These are phyloP conservation scores for Phyllosticta ampelicida DNA, from an alignment of 2,329 filamentous ascomycete species.

Conservation along the genomic window DNA sequence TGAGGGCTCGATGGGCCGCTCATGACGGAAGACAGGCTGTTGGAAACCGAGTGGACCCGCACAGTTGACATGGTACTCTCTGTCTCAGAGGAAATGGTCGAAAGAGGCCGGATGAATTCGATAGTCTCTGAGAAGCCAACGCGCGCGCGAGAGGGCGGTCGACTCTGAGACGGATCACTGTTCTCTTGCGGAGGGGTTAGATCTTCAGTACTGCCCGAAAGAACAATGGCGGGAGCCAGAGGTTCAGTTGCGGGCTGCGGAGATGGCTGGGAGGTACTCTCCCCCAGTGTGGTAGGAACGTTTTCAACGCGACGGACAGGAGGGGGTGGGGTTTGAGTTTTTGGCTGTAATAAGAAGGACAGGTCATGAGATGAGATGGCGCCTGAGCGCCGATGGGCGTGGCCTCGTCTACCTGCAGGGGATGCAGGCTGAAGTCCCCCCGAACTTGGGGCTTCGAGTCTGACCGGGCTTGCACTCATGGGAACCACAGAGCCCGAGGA, in stretches of 20 bases:
- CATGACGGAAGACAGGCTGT: conserved; percentile 68
- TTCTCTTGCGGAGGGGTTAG: conserved; percentile 20
- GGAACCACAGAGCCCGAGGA: conserved; percentile 38
- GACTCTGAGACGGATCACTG: conserved; percentile 21
- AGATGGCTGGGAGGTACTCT: conserved; percentile 3
- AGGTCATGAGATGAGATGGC: conserved; percentile 80
- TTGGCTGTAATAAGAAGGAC: conserved; percentile 55
- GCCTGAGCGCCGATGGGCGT: conserved; percentile 69
- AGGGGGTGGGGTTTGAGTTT: conserved; percentile 55
- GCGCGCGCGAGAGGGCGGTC: conserved; percentile 45
- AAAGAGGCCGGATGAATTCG: conserved; percentile 75
- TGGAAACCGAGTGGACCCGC: conserved; percentile 62
- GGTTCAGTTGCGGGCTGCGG: conserved; percentile 1
- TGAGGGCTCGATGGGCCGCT: conserved; percentile 45
- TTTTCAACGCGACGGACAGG: conserved; percentile 22
- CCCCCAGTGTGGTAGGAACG: conserved; percentile 4
- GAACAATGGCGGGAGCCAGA: conserved; percentile 24
- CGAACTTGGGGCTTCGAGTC: conserved; percentile 47
- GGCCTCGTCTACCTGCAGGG: conserved; percentile 51
- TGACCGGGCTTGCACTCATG: conserved; percentile 61
- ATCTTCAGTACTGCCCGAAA: conserved; percentile 16
- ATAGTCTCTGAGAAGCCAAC: conserved; percentile 79
- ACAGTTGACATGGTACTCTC: conserved; percentile 63
- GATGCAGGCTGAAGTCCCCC: conserved; percentile 35
- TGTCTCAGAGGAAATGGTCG: conserved; percentile 73